Conservation (phyloP, 2,329 filamentous ascomycete species). For the Ceratocystis variospora region DNA sequence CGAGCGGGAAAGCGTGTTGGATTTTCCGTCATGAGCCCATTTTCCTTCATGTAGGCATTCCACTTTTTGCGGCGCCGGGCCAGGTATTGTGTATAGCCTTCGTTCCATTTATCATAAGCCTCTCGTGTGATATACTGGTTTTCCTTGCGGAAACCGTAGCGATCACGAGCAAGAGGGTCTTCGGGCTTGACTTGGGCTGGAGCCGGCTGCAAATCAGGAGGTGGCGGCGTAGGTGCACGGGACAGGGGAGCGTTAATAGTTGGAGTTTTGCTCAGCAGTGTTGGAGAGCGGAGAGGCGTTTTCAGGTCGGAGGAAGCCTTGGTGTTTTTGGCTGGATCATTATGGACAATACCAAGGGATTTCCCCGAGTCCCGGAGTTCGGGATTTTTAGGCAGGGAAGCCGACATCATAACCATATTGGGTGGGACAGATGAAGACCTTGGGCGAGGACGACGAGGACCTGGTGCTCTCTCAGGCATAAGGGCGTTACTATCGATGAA, state of each 20-base stretch:
- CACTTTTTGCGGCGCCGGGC: constrained; percentile 68
- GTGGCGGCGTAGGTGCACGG: constrained; percentile 19
- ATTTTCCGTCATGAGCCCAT: constrained; percentile 54
- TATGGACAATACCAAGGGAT: constrained; percentile 28
- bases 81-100: constrained; percentile 59
- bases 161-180: constrained; percentile 48
- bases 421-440: constrained; percentile 27
- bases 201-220: constrained; percentile 22
- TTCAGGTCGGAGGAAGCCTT: background rate
- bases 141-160: constrained; percentile 84
- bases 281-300: constrained; percentile 16
- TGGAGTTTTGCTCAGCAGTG: constrained; percentile 13
- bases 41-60: constrained; percentile 62
- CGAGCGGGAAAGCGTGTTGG: constrained; percentile 69
- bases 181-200: constrained; percentile 30
- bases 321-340: background rate
- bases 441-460: constrained; percentile 14
- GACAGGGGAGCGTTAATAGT: constrained; percentile 18
- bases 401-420: constrained; percentile 22
- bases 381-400: constrained; percentile 16
- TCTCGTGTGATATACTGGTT: constrained; percentile 63
- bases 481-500: constrained; percentile 5
- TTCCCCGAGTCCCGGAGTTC: constrained; percentile 41
- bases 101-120: constrained; percentile 73
- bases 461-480: constrained; percentile 3